A percentile compares a stretch with the other conserved stretches of the same genome.
These are phyloP conservation scores for Cercophora samala DNA, from an alignment of 495 filamentous ascomycete species.

Conservation along the genomic window DNA sequence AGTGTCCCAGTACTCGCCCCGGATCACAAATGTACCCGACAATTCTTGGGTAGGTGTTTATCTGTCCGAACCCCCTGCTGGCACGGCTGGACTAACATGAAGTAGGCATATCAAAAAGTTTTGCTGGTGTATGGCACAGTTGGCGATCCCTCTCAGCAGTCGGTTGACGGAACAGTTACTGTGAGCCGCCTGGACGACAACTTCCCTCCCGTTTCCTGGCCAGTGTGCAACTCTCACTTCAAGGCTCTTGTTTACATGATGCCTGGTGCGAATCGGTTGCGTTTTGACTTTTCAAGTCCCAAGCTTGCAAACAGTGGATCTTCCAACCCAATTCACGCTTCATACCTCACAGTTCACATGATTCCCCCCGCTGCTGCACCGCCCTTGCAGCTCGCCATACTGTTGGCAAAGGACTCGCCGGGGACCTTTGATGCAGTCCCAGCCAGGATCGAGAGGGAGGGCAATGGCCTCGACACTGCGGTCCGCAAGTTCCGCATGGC, in stretches of 20 bases:
- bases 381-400: slow-evolving; percentile 78
- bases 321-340: slow-evolving; percentile 68
- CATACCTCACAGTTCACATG: slow-evolving; percentile 78
- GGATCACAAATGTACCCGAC: slow-evolving; percentile 70
- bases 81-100: background rate
- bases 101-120: slow-evolving; percentile 83
- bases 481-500: slow-evolving; percentile 85
- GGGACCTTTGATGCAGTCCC: slow-evolving; percentile 81
- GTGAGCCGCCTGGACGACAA: slow-evolving; percentile 78
- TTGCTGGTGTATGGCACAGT: slow-evolving; percentile 76
- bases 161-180: slow-evolving; percentile 74
- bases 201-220: slow-evolving; percentile 78
- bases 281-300: slow-evolving; percentile 80
- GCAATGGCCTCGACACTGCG: slow-evolving; percentile 73
- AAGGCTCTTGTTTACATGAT: slow-evolving; percentile 84
- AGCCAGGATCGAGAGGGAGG: slow-evolving; percentile 69
- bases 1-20: slow-evolving; percentile 73
- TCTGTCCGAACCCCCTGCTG: background rate
- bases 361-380: slow-evolving; percentile 71
- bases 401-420: slow-evolving; percentile 84
- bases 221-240: slow-evolving; percentile 81
- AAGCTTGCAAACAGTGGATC: slow-evolving; percentile 68
- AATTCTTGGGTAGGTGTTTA: slow-evolving; percentile 66
- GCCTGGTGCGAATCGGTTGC: slow-evolving; percentile 79
- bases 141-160: slow-evolving; percentile 65